phyloP scores from a whole-genome alignment of 805 yeast genomes.

The Pichia nanzhaoensis region DNA sequence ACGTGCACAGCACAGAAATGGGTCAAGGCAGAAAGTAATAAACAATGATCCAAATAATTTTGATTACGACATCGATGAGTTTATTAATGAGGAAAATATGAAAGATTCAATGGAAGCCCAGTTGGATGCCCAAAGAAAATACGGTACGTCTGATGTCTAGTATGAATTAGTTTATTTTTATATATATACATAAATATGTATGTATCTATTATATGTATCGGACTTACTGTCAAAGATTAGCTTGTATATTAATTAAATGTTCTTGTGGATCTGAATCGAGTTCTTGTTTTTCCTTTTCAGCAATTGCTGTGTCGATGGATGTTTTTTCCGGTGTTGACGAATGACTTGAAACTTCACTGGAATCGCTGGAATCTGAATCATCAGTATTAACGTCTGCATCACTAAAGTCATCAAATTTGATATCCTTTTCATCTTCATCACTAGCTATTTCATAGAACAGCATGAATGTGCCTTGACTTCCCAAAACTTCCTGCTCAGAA shows the following conservation, averaged over 20 bases:
- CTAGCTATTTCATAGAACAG: slow-evolving; percentile 72
- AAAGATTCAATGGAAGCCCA: slow-evolving; percentile 16
- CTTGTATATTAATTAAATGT: slow-evolving; percentile 9
- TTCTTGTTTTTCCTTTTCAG: not conserved
- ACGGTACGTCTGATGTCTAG: slow-evolving; percentile 7
- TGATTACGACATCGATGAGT: slow-evolving; percentile 43
- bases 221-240: slow-evolving; percentile 7
- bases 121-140: slow-evolving; percentile 1
- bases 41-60: slow-evolving; percentile 36
- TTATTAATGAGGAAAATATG: slow-evolving; percentile 32
- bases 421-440: slow-evolving; percentile 1
- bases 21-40: not conserved
- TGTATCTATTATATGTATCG: not conserved
- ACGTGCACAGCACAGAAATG: slow-evolving; percentile 13
- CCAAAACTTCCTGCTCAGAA: slow-evolving; percentile 71
- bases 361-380: not conserved
- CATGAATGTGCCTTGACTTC: slow-evolving; percentile 87
- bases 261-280: slow-evolving; percentile 1
- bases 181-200: not conserved
- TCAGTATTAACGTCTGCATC: not conserved
- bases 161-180: not conserved
- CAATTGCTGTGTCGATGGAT: too few species aligned
- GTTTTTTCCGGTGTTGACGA: not conserved
- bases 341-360: not conserved
- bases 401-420: not conserved